phyloP scores from a whole-genome alignment of 768 basidiomycete species.

The Cyclocybe cylindracea region DNA sequence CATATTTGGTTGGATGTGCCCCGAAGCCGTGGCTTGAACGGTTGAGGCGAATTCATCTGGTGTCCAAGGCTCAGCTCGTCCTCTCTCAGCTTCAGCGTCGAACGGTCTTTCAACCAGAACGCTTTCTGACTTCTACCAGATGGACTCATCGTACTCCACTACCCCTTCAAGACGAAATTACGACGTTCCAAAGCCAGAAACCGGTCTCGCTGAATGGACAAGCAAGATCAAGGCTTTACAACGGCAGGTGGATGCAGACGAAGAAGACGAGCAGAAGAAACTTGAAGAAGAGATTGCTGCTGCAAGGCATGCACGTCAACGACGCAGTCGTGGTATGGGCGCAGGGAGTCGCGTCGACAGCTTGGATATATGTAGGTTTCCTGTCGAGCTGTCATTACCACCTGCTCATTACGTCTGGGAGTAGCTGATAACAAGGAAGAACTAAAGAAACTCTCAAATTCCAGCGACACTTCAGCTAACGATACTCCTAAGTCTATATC shows the following conservation, averaged over 20 bases:
- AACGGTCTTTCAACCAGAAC: not conserved
- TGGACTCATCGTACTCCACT: slow-evolving; percentile 22
- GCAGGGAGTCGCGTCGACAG: slow-evolving; percentile 37
- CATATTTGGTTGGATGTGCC: slow-evolving; percentile 9
- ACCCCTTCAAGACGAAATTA: slow-evolving; percentile 24
- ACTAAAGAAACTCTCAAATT: slow-evolving; percentile 6
- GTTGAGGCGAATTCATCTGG: slow-evolving; percentile 2
- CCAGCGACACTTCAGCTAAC: slow-evolving; percentile 15
- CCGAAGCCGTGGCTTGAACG: not conserved
- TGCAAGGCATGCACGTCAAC: slow-evolving; percentile 49
- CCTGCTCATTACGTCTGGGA: too few species aligned
- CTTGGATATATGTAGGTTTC: slow-evolving; percentile 49
- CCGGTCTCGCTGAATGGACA: slow-evolving; percentile 79
- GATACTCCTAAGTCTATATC: slow-evolving; percentile 24
- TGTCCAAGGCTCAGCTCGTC: not conserved
- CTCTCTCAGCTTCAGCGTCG: not conserved
- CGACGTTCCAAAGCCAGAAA: slow-evolving; percentile 57
- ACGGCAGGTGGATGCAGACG: slow-evolving; percentile 78
- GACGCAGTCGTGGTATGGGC: slow-evolving; percentile 46
- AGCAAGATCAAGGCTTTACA: slow-evolving; percentile 79
- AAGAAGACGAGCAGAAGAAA: slow-evolving; percentile 72
- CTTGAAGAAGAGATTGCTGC: slow-evolving; percentile 66
- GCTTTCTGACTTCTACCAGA: slow-evolving; percentile 1
- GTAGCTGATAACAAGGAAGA: slow-evolving; percentile 18
- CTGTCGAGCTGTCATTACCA: not conserved